Percentiles rank a stretch among this genome's conserved stretches.
Conservation (phyloP, 2,329 filamentous ascomycete species). For the Exophiala oligosperma region DNA sequence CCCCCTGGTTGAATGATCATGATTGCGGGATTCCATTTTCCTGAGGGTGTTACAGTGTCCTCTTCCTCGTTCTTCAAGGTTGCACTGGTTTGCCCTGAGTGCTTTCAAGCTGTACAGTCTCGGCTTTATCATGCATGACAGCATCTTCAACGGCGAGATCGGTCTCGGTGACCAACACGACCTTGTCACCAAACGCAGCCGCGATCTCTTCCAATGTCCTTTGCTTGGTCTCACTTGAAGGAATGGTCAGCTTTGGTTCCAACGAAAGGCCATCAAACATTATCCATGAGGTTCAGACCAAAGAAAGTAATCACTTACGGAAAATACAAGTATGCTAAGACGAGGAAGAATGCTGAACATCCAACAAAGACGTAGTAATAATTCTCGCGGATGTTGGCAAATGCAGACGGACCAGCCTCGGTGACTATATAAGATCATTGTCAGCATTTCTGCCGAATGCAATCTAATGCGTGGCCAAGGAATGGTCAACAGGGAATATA, state of each 20-base stretch:
- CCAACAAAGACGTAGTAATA: constrained; percentile 62
- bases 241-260: constrained; percentile 6
- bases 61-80: background rate
- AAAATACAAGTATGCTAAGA: constrained; percentile 56
- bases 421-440: constrained; percentile 33
- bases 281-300: background rate
- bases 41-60: background rate
- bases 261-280: background rate
- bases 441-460: background rate
- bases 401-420: constrained; percentile 57
- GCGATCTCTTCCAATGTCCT: constrained; percentile 53
- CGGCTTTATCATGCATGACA: constrained; percentile 23
- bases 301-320: constrained; percentile 38
- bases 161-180: constrained; percentile 36
- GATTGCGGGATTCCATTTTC: too few relatives aligned
- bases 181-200: constrained; percentile 49
- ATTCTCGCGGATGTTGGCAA: constrained; percentile 58
- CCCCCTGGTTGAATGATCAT: too few relatives aligned
- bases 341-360: constrained; percentile 53
- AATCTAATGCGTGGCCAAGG: background rate
- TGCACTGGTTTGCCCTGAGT: background rate
- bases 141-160: constrained; percentile 30
- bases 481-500: background rate
- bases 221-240: constrained; percentile 47
- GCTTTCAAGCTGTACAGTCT: constrained; percentile 17